Evolutionary conservation across 1,284 basidiomycete genomes (phyloP), one percentile per base, ranked within the genome.

Genomic region (Phellinidium pouzarii): DNA sequence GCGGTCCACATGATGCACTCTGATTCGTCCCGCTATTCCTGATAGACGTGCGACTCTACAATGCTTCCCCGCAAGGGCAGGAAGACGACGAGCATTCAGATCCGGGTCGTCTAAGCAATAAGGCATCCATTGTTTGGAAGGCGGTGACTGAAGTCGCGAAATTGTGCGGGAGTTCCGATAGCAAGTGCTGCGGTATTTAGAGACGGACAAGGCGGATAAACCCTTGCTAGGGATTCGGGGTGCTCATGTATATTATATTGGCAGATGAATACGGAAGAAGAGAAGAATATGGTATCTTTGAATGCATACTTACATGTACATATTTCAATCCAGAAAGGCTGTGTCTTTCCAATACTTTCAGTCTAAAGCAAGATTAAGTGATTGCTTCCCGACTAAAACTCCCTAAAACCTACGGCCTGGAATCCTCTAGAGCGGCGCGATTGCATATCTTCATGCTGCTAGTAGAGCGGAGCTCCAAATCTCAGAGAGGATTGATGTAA

Each of bases 341-440:
- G 19, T 11, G 14, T 40, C 19, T 40, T 17, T 7, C n/a, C 19
- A 40, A n/a, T 17, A 19, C 37, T 7, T 40, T 40, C 37, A 40
- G 37, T 3, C 37, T 40, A 40, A 40, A 40, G 37, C 37, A 40
- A 40, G 37, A 40, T 40, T 40, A 40, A 40, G n/a, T 40, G 19
- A 17, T 6, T 8, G 44, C 26, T 46, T 46, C 44, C 20, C n/a
- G 34, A 34, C 44, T 46, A 46, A 34, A 46, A 34, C 44, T 29
- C 17, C 44, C 44, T 46, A 46, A 46, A 34, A 23, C 44, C 44
- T 29, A 36, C 44, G 44, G 27, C 20, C 44, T 34, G 34, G 19
- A n/a, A 11, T 14, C 44, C 44, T 29, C 12, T 40, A 20, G 37
- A 40, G 37, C 37, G 37, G 19, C 19, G 19, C 37, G 37, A 17